A percentile compares a stretch with the other conserved stretches of the same genome.
These are phyloP conservation scores for Ceraceosorus guamensis DNA, from an alignment of 1,284 basidiomycete genomes.

Conservation along the genomic window DNA sequence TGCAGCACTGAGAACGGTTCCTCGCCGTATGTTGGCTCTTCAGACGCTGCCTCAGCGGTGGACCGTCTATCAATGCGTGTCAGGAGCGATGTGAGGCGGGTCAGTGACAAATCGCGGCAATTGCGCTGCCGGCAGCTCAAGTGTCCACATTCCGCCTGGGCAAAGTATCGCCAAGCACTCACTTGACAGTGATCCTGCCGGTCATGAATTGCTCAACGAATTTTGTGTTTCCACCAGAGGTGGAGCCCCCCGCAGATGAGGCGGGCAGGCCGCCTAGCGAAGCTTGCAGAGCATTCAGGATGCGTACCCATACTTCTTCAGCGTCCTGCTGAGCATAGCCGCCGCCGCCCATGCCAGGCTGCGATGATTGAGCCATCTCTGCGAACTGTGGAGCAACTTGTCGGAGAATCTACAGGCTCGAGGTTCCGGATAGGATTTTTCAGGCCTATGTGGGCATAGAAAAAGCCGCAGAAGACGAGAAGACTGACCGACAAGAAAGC, in stretches of 20 bases:
- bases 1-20: conserved; percentile 82
- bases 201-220: conserved; percentile 81
- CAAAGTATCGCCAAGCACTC: conserved; percentile 43
- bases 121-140: not conserved
- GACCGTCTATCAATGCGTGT: conserved; percentile 10
- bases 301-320: conserved; percentile 84
- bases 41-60: conserved; percentile 65
- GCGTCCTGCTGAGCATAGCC: conserved; percentile 87
- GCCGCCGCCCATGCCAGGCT: conserved; percentile 45
- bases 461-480: no score
- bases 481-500: conserved; percentile 57
- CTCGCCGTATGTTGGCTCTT: conserved; percentile 59
- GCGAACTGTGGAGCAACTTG: conserved; percentile 84
- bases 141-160: not conserved
- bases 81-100: not conserved
- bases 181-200: conserved; percentile 75
- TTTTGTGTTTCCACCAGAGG: conserved; percentile 3
- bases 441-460: not conserved
- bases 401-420: conserved; percentile 55
- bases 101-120: no score
- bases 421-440: not conserved
- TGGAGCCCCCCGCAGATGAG: not conserved
- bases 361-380: conserved; percentile 57
- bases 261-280: conserved; percentile 50
- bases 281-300: conserved; percentile 70